phyloP scores from a whole-genome alignment of 78 protist species.

The Anaeramoeba flamelloides region DNA sequence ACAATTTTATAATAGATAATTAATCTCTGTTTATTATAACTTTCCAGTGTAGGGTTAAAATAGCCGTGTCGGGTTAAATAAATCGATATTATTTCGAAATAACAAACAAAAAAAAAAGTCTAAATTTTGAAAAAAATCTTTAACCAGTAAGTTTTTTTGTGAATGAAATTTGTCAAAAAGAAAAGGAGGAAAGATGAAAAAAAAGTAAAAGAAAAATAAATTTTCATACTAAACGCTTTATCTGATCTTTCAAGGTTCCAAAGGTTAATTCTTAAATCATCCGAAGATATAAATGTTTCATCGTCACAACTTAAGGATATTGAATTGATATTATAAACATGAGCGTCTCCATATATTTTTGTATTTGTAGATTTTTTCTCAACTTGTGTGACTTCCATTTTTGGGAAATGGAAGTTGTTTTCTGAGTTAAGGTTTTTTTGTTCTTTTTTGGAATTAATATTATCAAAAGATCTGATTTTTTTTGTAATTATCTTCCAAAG shows the following conservation, averaged over 20 bases:
- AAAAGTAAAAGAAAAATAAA: too few relatives aligned
- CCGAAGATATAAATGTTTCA: conserved; percentile 75
- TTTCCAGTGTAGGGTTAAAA: too few relatives aligned
- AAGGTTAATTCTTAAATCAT: conserved; percentile 87
- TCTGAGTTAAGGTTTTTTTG: neutral
- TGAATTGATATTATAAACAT: conserved; percentile 90
- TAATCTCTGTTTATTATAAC: too few relatives aligned
- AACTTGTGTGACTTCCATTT: neutral
- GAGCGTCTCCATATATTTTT: conserved; percentile 72
- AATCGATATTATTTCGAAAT: too few relatives aligned
- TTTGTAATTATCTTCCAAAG: neutral
- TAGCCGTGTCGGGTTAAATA: too few relatives aligned
- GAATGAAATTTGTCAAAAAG: too few relatives aligned
- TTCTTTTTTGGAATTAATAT: neutral
- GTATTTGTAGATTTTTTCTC: neutral
- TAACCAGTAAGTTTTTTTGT: too few relatives aligned
- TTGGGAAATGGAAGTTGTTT: neutral
- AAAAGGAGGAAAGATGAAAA: neutral
- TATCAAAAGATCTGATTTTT: neutral
- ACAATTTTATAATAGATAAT: too few relatives aligned
- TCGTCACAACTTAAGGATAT: conserved; percentile 28
- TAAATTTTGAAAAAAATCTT: too few relatives aligned
- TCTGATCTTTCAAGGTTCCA: conserved; percentile 64
- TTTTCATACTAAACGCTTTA: conserved; percentile 57
- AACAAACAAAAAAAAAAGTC: too few relatives aligned